A percentile compares a stretch with the other conserved stretches of the same genome.
Conservation (phyloP, 345 rosid genomes). For the Lepidium sativum region DNA sequence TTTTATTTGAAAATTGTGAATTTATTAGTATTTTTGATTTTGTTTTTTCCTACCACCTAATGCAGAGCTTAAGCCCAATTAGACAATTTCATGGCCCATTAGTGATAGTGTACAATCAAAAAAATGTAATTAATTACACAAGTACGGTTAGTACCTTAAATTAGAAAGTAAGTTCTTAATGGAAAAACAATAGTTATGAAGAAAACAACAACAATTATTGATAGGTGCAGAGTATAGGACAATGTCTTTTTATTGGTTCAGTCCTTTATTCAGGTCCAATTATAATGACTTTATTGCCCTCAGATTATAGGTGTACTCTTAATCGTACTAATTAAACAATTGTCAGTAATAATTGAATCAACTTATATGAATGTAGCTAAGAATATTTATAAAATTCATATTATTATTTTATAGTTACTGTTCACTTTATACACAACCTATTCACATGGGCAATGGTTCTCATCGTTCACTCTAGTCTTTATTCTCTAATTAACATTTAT, state of each 20-base stretch:
- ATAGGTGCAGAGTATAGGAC: slow-evolving; percentile 12
- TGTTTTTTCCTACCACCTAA: background rate
- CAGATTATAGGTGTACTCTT: slow-evolving; percentile 22
- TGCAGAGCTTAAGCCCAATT: background rate
- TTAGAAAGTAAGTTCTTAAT: background rate
- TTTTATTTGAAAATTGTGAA: background rate
- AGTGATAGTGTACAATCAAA: background rate
- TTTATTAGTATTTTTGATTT: too few species aligned
- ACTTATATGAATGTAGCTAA: background rate
- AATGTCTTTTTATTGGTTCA: slow-evolving; percentile 14
- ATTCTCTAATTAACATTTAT: background rate
- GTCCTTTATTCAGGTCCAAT: slow-evolving; percentile 21
- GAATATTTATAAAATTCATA: background rate
- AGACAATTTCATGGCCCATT: background rate
- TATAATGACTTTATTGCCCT: slow-evolving; percentile 15
- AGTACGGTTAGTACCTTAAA: background rate
- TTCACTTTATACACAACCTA: slow-evolving; percentile 6
- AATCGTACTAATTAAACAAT: slow-evolving; percentile 19
- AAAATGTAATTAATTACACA: background rate
- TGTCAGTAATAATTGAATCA: slow-evolving; percentile 16
- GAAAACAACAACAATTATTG: slow-evolving; percentile 22
- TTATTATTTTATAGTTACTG: background rate
- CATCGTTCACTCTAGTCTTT: background rate
- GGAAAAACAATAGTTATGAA: slow-evolving; percentile 10
- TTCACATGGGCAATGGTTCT: slow-evolving; percentile 12